Conservation (phyloP, 2,329 filamentous ascomycete species). For the Fusarium virguliforme region DNA sequence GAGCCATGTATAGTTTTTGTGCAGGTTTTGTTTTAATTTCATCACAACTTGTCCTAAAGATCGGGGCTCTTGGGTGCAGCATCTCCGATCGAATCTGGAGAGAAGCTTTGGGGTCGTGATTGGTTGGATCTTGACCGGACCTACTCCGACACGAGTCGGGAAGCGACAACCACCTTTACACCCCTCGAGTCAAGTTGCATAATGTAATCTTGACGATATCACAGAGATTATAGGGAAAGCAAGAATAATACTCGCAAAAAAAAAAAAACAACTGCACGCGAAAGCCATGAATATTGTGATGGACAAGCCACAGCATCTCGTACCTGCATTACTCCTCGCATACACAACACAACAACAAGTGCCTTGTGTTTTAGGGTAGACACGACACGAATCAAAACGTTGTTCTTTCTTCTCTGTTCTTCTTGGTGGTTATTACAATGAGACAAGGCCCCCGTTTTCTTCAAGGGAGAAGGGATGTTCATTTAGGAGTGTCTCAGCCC, state of each 20-base stretch:
- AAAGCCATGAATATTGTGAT: background rate
- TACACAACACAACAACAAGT: background rate
- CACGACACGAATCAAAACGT: constrained; percentile 9
- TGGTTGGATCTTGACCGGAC: background rate
- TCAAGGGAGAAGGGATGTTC: background rate
- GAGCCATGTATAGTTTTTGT: background rate
- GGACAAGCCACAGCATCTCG: constrained; percentile 6
- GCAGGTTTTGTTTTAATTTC: too few species aligned
- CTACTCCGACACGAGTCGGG: too few species aligned
- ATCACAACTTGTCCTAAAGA: too few species aligned
- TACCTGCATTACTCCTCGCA: constrained; percentile 10
- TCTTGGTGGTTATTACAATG: background rate
- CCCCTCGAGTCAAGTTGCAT: background rate
- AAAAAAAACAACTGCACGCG: background rate
- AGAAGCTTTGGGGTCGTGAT: background rate
- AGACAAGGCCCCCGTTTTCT: background rate
- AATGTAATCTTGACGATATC: background rate
- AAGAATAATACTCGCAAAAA: background rate
- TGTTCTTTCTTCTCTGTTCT: too few species aligned
- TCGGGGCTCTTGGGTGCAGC: background rate
- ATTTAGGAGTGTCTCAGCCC: constrained; percentile 1
- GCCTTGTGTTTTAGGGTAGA: constrained; percentile 10
- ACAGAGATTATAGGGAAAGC: background rate
- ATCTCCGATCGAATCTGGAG: background rate
- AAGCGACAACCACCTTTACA: background rate